Base-by-base conservation (phyloP, 768 basidiomycete genomes). In the Termitomyces sp. region DNA sequence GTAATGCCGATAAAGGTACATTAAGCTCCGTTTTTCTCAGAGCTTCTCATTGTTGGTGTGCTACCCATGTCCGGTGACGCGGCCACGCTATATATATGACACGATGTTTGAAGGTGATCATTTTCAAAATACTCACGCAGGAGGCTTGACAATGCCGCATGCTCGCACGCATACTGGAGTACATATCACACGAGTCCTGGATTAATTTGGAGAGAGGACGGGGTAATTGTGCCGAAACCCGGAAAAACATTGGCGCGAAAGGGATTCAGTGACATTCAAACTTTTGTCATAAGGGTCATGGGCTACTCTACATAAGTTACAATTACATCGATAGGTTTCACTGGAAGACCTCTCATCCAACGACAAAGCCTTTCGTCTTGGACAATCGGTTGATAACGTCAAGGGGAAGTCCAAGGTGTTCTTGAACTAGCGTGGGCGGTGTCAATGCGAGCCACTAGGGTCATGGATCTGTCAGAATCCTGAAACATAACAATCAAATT, bases 361-460 rank as follows among this genome's bases (percentile, higher is more conserved):
- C 71, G 27, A 81, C 73, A 20, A 65, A 58, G 9, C 68, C 66
- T 59, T 81, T 79, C 20, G 69, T 73, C 67, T 77, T 79, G 58
- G 69, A 75, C 56, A 81, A 63, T 22, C 64, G 58, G 5, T 70
- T 64, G 20, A 77, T 58, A 44, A 64, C 52, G 31, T 59, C 55
- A 42, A 60, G 46, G 31, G 62, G 57, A 45, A 63, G 42, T 12
- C 57, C 59, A 20, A 63, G 48, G 24, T 62, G 58, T 31, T 48
- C 60, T 36, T 66, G 57, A 22, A 66, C 62, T 48, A 66, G 55
- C 33, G 55, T 63, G 16, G 65, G 60, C 13, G 65, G 65, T 20
- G 63, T 66, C 54, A 66, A 58, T 33, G 63, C 65, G 6, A 66
- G 65, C 69, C 69, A 70, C 64, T 70, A n/a, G 54, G 15, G 8